Base-by-base conservation (phyloP, 2,329 filamentous ascomycete genomes). In the Coniochaeta hoffmannii region DNA sequence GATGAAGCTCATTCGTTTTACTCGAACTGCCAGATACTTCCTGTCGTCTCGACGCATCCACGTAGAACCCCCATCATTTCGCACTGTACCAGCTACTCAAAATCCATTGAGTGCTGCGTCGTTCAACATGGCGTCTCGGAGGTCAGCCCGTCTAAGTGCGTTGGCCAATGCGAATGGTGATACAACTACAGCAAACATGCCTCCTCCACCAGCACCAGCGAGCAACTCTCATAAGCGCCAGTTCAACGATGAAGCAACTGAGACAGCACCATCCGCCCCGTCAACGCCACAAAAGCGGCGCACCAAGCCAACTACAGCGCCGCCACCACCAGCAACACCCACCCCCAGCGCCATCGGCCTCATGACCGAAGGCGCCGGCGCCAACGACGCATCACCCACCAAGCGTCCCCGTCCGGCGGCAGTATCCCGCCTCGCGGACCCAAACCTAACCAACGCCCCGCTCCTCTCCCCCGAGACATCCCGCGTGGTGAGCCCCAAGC, bases 391-490 rank as follows among this genome's bases (percentile, higher is more conserved):
- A 17, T 63, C 63, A 19, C 66, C 62, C 30, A 65, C 64, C 14
- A 67, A 65, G 44, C 77, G 73, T 55, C 72, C 74, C 46, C 72
- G 66, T 31, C 68, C 73, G 22, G 67, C 69, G 14, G 70, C 70
- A 1, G 70, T 79, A 34, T 69, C 75, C 53, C 79, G 86, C 24
- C 78, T 87, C 1, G 86, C 84, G 14, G 76, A 85, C 59, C 83
- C 86, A 0, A 79, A 80, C 60, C 71, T 74, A 14, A 88, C 86
- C 44, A 90, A 90, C 66, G 88, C 87, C 1, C 78, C 82, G 1
- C 75, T 92, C 10, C 70, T 89, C n/a, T 89, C 88, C 0, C 87
- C 88, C 1, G 80, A 85, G 65, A 85, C 86, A 3, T 87, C 84
- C 2, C 78, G 82, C 46, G 66, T 89, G 8, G 72, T 88, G 24